Conservation (phyloP, 1,284 basidiomycete species). For the Tilletia indica region DNA sequence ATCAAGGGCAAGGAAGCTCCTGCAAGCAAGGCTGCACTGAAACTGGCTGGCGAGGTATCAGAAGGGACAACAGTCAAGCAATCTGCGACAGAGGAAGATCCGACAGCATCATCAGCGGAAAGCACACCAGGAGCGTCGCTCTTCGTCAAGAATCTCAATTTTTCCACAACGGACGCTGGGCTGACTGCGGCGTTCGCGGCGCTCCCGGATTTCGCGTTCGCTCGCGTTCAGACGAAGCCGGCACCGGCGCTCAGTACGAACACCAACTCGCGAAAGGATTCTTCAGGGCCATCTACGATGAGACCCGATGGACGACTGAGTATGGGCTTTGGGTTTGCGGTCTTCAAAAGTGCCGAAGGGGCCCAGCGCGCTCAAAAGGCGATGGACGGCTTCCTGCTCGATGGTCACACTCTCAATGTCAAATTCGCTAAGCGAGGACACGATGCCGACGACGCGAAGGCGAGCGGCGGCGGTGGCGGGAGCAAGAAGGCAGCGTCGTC, state of each 20-base stretch:
- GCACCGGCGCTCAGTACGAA: constrained; percentile 67
- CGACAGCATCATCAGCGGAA: constrained; percentile 62
- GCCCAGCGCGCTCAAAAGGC: constrained; percentile 76
- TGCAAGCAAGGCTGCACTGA: constrained; percentile 33
- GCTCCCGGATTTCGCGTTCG: constrained; percentile 79
- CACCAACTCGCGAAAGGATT: constrained; percentile 20
- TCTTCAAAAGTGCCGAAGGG: constrained; percentile 74
- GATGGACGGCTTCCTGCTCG: constrained; percentile 78
- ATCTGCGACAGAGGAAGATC: constrained; percentile 21
- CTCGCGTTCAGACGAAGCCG: constrained; percentile 84
- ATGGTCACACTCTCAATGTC: constrained; percentile 80
- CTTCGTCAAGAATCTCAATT: constrained; percentile 91
- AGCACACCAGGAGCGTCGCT: constrained; percentile 65
- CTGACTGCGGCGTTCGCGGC: constrained; percentile 71
- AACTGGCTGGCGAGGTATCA: constrained; percentile 31
- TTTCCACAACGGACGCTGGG: constrained; percentile 77
- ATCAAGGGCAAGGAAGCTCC: constrained; percentile 28
- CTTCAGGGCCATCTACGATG: constrained; percentile 23
- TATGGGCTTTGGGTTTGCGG: constrained; percentile 96
- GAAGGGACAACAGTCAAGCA: constrained; percentile 20
- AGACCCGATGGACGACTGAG: constrained; percentile 61
- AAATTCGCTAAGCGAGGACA: constrained; percentile 82
- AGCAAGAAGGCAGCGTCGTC: constrained; percentile 26
- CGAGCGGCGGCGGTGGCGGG: constrained; percentile 57
- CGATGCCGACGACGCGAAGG: constrained; percentile 60